Evolutionary conservation across 768 basidiomycete genomes (phyloP).

Genomic region (Kwoniella sp.): DNA sequence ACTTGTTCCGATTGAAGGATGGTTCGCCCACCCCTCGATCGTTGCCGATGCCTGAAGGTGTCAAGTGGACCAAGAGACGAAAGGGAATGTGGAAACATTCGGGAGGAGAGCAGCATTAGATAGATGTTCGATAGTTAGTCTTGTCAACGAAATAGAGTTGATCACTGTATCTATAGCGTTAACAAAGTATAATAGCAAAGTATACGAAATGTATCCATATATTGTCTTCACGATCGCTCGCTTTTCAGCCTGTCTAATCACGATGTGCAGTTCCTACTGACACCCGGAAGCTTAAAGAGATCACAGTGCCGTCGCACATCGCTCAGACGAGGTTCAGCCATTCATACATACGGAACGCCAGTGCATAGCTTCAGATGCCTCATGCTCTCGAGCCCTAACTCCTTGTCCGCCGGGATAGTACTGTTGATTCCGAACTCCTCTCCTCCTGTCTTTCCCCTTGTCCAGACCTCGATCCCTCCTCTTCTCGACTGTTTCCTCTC

Average conservation of each 20-base stretch:
- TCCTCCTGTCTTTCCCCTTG: neutral
- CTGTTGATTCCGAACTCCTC: neutral
- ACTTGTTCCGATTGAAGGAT: constrained; percentile 10
- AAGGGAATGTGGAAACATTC: neutral
- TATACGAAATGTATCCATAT: no score
- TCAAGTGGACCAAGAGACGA: neutral
- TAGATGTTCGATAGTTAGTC: no score
- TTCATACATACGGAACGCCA: no score
- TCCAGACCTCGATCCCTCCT: neutral
- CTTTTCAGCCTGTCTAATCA: no score
- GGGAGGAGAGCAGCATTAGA: constrained; percentile 1
- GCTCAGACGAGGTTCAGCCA: no score
- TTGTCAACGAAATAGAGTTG: no score
- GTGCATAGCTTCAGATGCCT: neutral
- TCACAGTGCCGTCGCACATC: no score
- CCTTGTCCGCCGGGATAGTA: neutral
- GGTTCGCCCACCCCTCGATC: neutral
- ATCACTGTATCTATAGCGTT: neutral
- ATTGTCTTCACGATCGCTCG: no score
- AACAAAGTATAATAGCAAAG: no score
- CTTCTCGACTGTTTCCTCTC: neutral
- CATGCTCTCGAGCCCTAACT: neutral
- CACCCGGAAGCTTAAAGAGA: no score
- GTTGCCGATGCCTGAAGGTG: neutral
- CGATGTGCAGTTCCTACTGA: no score